Base-by-base conservation (phyloP, 2,329 filamentous ascomycete genomes). In the Neospermospora avenae region DNA sequence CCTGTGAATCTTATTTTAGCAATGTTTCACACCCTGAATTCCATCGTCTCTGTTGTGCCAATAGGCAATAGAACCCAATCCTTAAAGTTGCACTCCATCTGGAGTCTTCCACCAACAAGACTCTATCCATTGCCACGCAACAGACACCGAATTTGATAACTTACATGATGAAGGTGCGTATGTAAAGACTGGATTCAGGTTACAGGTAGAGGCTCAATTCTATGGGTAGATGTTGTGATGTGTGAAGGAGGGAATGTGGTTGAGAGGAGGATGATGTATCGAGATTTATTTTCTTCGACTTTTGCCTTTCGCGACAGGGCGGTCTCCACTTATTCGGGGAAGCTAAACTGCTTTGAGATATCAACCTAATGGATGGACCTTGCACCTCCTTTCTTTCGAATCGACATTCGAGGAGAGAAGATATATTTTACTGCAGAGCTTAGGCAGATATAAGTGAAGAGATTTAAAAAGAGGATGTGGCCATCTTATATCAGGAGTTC, bases 151-250 rank as follows among this genome's bases (percentile, higher is more conserved):
- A 49, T 34, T 31, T 1, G 13, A 18, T 6, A 39, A 54, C 68
- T 66, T 69, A 70, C 68, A 71, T 70, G 68, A 68, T 67, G 55
- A 55, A 44, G 42, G 48, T 25, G 41, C 52, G 41, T 28, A 62
- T 55, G 41, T 35, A 63, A 60, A 57, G 62, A 64, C 28, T 55
- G 57, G 56, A 65, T 10, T 49, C 45, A 28, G 22, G 22, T 51
- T 35, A 16, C n/a, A 34, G 14, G 28, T n/a, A 51, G 14, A 22
- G 7, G 13, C 31, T 34, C 46, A 8, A n/a, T 51, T 35, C n/a
- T 20, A 18, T 35, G 20, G n/a, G 28, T 3, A 8, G 16, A 18
- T 51, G 46, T 35, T 37, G 31, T 22, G 8, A 18, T 34, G 28
- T 51, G 28, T 10, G 11, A 31, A 5, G 28, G 31, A 51, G 24